Conservation (phyloP, 345 rosid species). For the Fremontodendron californicum region DNA sequence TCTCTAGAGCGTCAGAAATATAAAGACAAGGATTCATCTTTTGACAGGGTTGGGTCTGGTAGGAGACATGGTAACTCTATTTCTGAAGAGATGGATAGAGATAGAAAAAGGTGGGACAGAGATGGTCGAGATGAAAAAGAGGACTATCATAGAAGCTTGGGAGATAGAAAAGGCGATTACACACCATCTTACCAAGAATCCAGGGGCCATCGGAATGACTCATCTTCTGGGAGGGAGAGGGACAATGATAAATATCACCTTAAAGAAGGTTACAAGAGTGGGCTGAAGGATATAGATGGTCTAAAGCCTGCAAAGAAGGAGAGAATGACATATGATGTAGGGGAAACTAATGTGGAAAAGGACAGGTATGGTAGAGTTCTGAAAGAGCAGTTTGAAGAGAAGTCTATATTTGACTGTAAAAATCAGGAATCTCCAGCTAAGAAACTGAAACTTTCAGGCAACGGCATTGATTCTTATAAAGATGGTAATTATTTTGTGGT, state of each 20-base stretch:
- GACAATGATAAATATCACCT: conserved; percentile 24
- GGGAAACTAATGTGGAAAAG: conserved; percentile 35
- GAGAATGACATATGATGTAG: conserved; percentile 32
- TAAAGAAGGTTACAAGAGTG: conserved; percentile 37
- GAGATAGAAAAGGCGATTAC: conserved; percentile 40
- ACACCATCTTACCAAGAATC: conserved; percentile 37
- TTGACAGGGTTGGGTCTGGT: conserved; percentile 39
- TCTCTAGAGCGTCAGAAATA: conserved; percentile 31
- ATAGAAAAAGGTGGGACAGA: conserved; percentile 38
- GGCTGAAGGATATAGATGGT: neutral
- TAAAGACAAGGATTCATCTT: conserved; percentile 41
- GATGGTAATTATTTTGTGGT: conserved; percentile 36
- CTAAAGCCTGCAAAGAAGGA: conserved; percentile 24
- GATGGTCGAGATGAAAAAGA: conserved; percentile 51
- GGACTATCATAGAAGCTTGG: conserved; percentile 42
- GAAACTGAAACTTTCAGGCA: conserved; percentile 48
- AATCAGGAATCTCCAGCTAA: conserved; percentile 47
- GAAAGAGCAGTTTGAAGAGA: conserved; percentile 40
- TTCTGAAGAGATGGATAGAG: conserved; percentile 47
- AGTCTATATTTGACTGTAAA: conserved; percentile 31
- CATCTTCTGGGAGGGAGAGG: conserved; percentile 35
- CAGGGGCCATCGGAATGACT: conserved; percentile 31
- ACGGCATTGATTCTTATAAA: conserved; percentile 32
- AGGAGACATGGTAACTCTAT: conserved; percentile 40
- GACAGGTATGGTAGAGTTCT: conserved; percentile 35